A percentile compares a stretch with the other conserved stretches of the same genome.
Conservation (phyloP, 73 alveolate species). For the Uronychia setigera region DNA sequence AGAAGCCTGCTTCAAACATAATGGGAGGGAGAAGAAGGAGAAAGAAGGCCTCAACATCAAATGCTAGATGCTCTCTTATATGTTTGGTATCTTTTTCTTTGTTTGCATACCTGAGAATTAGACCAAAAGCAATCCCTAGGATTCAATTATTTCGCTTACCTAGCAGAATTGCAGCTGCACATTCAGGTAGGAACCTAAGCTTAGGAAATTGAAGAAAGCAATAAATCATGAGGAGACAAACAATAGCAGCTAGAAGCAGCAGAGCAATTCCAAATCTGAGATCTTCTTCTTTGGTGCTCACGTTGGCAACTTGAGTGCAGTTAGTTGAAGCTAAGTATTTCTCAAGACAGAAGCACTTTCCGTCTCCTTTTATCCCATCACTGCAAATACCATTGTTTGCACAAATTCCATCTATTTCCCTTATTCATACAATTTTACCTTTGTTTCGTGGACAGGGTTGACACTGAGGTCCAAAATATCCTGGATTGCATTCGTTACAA, state of each 20-base stretch:
- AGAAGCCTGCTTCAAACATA: conserved; percentile 67
- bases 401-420: background rate
- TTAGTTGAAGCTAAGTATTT: background rate
- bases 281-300: conserved; percentile 10
- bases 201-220: conserved; percentile 4
- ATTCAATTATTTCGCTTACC: too few species aligned
- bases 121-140: conserved; percentile 19
- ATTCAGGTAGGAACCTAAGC: conserved; percentile 10
- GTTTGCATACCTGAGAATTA: conserved; percentile 1
- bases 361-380: conserved; percentile 36
- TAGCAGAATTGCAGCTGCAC: conserved; percentile 22
- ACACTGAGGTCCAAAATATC: conserved; percentile 11
- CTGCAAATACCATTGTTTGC: conserved; percentile 24
- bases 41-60: conserved; percentile 53
- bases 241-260: conserved; percentile 12
- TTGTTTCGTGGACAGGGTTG: conserved; percentile 1
- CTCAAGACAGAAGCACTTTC: conserved; percentile 8
- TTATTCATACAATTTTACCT: background rate
- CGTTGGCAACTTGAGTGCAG: background rate
- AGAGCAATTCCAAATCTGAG: conserved; percentile 7
- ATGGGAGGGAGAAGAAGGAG: conserved; percentile 54
- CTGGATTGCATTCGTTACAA: conserved; percentile 17
- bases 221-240: conserved; percentile 16
- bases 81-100: conserved; percentile 8
- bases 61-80: conserved; percentile 4